A percentile compares a stretch with the other conserved stretches of the same genome.
Evolutionary conservation across 2,329 filamentous ascomycete species (phyloP).

Genomic region (Cladophialophora bantiana): DNA sequence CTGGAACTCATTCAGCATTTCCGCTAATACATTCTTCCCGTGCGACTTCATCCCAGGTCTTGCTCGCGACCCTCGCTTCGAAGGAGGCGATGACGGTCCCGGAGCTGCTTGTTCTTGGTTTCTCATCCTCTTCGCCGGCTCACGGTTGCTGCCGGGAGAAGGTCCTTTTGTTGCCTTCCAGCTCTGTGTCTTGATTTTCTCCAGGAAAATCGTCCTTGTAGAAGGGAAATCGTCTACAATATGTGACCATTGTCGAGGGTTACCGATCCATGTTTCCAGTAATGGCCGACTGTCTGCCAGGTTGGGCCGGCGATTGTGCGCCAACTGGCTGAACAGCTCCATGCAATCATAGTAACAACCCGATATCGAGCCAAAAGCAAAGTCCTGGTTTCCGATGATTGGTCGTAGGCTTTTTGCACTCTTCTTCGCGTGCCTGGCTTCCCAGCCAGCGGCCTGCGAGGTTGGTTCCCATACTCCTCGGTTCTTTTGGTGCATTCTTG

Average conservation of each 20-base stretch:
- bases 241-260: constrained; percentile 38
- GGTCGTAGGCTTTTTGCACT: constrained; percentile 43
- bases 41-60: constrained; percentile 19
- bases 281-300: constrained; percentile 30
- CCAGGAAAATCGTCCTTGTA: constrained; percentile 40
- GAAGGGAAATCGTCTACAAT: constrained; percentile 42
- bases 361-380: constrained; percentile 33
- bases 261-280: constrained; percentile 38
- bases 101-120: constrained; percentile 23
- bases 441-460: constrained; percentile 45
- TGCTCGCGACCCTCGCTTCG: constrained; percentile 24
- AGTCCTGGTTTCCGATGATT: constrained; percentile 43
- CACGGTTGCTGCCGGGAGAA: constrained; percentile 11
- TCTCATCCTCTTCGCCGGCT: constrained; percentile 29
- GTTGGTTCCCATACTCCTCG: constrained; percentile 36
- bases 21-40: constrained; percentile 18
- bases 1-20: constrained; percentile 29
- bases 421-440: constrained; percentile 37
- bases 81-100: constrained; percentile 28
- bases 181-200: constrained; percentile 30
- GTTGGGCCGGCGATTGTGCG: constrained; percentile 21
- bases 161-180: constrained; percentile 5
- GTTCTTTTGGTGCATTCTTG: constrained; percentile 40
- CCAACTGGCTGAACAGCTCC: constrained; percentile 24
- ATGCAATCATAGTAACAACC: constrained; percentile 38